These are phyloP conservation scores for Chalciporus piperatus DNA, from an alignment of 768 basidiomycete genomes.

Conservation along the genomic window DNA sequence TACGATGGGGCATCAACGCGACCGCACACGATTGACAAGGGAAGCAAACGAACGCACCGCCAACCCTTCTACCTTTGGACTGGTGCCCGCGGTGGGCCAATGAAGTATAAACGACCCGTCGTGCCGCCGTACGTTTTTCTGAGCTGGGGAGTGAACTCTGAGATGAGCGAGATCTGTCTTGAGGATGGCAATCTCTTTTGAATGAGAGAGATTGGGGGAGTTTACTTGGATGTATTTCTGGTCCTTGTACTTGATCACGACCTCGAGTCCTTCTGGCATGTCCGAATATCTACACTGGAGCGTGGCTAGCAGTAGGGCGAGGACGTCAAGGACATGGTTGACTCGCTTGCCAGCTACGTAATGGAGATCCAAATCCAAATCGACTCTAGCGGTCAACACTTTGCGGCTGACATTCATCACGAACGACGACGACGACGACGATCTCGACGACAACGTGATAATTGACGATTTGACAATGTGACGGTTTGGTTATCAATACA, in stretches of 20 bases:
- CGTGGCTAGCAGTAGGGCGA: too few species aligned
- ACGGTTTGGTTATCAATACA: constrained; percentile 12
- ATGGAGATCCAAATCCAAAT: too few species aligned
- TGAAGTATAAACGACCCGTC: constrained; percentile 22
- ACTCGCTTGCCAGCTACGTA: background rate
- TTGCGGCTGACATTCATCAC: background rate
- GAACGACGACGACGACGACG: background rate
- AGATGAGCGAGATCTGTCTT: constrained; percentile 29
- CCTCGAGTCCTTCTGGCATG: constrained; percentile 26
- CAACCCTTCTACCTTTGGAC: background rate
- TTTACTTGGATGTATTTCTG: constrained; percentile 14
- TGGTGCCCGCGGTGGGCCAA: constrained; percentile 19
- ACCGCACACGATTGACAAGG: too few species aligned
- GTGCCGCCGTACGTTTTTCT: constrained; percentile 25
- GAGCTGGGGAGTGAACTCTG: constrained; percentile 28
- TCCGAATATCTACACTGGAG: background rate
- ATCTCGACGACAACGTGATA: background rate
- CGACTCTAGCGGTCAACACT: too few species aligned
- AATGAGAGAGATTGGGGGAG: constrained; percentile 8
- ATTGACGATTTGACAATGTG: too few species aligned
- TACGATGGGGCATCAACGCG: too few species aligned
- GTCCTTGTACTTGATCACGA: constrained; percentile 24
- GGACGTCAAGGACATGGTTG: background rate
- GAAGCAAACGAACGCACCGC: constrained; percentile 7
- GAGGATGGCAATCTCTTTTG: constrained; percentile 19